Conservation (phyloP, 306 rosid genomes). For the Crotalaria pallida region DNA sequence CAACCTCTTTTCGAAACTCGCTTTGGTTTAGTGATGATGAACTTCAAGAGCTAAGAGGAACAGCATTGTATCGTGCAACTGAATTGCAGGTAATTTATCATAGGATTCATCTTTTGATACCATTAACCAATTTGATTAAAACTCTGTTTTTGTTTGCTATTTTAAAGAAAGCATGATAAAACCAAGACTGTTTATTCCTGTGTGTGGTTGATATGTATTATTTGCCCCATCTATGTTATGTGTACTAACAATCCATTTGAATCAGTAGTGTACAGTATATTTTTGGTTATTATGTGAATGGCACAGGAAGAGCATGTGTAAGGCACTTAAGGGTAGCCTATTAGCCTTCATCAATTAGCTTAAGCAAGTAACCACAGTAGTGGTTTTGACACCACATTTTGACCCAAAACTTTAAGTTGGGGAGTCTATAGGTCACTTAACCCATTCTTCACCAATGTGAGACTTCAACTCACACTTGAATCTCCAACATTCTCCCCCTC, state of each 20-base stretch:
- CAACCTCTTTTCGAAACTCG: slow-evolving; percentile 71
- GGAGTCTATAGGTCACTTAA: not conserved
- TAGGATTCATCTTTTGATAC: slow-evolving; percentile 7
- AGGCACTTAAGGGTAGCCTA: not conserved
- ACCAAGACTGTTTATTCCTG: not conserved
- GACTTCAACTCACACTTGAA: not conserved
- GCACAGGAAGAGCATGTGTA: not conserved
- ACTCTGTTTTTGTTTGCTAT: not conserved
- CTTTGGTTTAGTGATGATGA: slow-evolving; percentile 86
- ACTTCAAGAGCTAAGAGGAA: slow-evolving; percentile 78
- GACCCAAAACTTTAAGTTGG: not conserved
- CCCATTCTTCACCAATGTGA: too few relatives aligned
- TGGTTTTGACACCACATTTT: not conserved
- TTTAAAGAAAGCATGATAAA: not conserved
- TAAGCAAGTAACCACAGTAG: not conserved
- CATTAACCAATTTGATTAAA: not conserved
- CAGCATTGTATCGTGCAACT: slow-evolving; percentile 74
- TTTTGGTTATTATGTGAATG: not conserved
- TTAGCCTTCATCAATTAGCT: not conserved
- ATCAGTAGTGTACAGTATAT: not conserved
- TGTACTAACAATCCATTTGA: not conserved
- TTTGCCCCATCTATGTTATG: not conserved
- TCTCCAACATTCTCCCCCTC: not conserved
- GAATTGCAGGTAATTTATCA: slow-evolving; percentile 64
- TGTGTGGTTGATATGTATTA: not conserved